phyloP scores from a whole-genome alignment of 345 rosid species.

The Turnera subulata region DNA sequence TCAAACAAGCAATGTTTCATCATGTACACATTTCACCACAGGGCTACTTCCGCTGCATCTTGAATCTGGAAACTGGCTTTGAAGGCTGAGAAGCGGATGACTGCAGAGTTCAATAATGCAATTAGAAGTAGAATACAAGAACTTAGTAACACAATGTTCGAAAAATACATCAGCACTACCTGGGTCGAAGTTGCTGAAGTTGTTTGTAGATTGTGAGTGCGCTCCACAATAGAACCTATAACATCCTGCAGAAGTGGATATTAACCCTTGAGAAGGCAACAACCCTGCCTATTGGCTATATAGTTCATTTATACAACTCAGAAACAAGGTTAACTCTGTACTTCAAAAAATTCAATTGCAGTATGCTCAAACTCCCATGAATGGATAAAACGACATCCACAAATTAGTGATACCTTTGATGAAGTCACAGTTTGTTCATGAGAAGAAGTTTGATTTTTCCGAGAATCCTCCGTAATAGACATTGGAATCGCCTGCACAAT shows the following conservation, averaged over 20 bases:
- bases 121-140: conserved; percentile 1
- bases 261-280: background rate
- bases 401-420: background rate
- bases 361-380: background rate
- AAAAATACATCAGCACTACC: conserved; percentile 30
- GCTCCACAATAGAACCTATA: conserved; percentile 73
- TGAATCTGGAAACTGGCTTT: conserved; percentile 79
- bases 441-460: background rate
- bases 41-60: conserved; percentile 57
- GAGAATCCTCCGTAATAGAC: background rate
- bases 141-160: background rate
- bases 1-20: too few species aligned
- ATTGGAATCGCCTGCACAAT: background rate
- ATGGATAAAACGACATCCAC: background rate
- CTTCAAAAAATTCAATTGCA: conserved; percentile 1
- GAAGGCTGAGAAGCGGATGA: conserved; percentile 47
- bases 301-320: background rate
- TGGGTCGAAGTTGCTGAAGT: conserved; percentile 31
- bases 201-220: conserved; percentile 25
- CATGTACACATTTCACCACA: background rate
- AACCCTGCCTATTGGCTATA: background rate
- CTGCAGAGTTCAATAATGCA: conserved; percentile 32
- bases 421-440: background rate
- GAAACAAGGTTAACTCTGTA: conserved; percentile 1
- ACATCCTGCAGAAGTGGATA: conserved; percentile 49